Conservation (phyloP, 2,329 filamentous ascomycete genomes). For the Graphilbum ipis-grandicollis region DNA sequence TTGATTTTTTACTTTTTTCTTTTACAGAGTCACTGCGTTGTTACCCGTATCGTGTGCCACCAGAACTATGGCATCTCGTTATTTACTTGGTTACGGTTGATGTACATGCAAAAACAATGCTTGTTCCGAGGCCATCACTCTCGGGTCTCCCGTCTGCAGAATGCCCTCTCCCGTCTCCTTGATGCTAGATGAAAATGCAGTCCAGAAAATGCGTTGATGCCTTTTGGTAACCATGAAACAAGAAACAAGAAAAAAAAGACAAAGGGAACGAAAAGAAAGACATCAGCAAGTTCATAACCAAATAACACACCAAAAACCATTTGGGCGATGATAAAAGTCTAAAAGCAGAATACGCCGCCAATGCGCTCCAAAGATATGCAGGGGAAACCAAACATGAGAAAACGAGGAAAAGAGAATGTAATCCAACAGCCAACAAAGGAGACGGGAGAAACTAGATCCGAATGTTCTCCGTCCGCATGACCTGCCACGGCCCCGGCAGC, state of each 20-base stretch:
- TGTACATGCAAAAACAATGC: too few species aligned
- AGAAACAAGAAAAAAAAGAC: neutral
- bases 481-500: slow-evolving; percentile 30
- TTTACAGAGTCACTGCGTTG: too few species aligned
- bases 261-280: neutral
- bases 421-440: neutral
- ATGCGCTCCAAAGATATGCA: slow-evolving; percentile 2
- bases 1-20: too few species aligned
- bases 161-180: neutral
- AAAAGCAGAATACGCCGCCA: neutral
- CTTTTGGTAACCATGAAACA: neutral
- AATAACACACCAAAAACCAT: neutral
- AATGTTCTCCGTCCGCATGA: slow-evolving; percentile 30
- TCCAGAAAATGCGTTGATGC: neutral
- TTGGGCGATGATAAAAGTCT: too few species aligned
- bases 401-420: too few species aligned
- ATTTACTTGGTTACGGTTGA: too few species aligned
- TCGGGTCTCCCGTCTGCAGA: neutral
- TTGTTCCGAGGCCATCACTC: too few species aligned
- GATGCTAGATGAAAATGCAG: neutral
- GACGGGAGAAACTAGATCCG: slow-evolving; percentile 17
- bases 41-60: too few species aligned
- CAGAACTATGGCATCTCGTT: too few species aligned
- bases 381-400: too few species aligned
- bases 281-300: too few species aligned